Conservation (phyloP, 306 rosid genomes). For the Cyamopsis tetragonoloba region DNA sequence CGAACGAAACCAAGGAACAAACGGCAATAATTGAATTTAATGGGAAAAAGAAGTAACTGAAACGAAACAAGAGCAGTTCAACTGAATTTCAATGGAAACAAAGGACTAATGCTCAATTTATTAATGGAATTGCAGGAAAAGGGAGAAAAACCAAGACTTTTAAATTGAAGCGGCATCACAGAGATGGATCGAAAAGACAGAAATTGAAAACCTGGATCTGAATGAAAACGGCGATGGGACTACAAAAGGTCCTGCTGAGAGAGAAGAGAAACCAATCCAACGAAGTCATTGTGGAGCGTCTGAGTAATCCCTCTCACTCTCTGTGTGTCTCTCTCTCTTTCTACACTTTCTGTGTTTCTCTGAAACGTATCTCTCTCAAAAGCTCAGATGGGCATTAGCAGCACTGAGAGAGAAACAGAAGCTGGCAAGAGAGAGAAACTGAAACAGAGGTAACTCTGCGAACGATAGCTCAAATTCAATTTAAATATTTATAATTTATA, state of each 20-base stretch:
- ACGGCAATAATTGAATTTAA: background rate
- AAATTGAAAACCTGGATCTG: constrained; percentile 78
- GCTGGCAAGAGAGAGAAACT: background rate
- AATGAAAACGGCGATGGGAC: constrained; percentile 62
- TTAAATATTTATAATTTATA: no score
- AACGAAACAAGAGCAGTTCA: background rate
- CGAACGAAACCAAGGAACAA: background rate
- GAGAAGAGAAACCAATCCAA: constrained; percentile 65
- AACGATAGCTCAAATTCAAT: background rate
- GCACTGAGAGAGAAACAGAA: constrained; percentile 24
- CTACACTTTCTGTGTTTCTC: background rate
- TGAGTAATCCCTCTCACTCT: background rate
- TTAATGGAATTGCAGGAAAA: background rate
- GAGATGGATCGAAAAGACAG: background rate
- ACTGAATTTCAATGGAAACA: background rate
- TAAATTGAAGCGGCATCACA: background rate
- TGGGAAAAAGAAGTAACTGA: background rate
- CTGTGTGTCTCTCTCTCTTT: constrained; percentile 11
- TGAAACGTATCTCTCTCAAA: constrained; percentile 17
- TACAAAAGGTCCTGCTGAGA: constrained; percentile 48
- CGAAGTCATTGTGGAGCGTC: constrained; percentile 38
- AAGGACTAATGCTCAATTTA: background rate
- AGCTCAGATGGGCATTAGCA: constrained; percentile 5
- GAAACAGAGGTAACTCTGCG: background rate
- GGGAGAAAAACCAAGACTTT: background rate